Evolutionary conservation across 2,329 filamentous ascomycete species (phyloP).

Genomic region (Pyrenochaeta sp.): DNA sequence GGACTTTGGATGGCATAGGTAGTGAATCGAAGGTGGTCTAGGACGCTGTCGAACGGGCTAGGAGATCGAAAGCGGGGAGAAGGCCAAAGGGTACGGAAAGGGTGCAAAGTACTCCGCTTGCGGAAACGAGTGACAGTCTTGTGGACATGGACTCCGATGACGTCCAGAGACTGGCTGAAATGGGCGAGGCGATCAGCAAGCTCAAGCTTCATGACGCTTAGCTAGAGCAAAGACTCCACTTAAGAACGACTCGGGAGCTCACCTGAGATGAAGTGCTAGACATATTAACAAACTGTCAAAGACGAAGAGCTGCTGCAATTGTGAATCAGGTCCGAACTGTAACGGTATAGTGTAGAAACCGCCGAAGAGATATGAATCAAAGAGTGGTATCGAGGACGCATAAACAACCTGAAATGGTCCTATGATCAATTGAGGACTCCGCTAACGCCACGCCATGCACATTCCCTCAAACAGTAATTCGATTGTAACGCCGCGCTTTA

Average conservation of each 20-base stretch:
- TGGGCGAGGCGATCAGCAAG: not conserved
- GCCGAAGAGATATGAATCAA: not conserved
- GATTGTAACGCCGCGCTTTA: not conserved
- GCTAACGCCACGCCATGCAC: conserved; percentile 4
- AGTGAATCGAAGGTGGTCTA: conserved; percentile 26
- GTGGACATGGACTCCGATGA: not conserved
- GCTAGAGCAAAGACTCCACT: not conserved
- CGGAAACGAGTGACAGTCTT: conserved; percentile 13
- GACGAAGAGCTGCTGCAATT: not conserved
- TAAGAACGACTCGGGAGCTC: not conserved
- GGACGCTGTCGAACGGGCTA: conserved; percentile 3
- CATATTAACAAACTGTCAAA: not conserved
- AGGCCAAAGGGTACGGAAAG: not conserved
- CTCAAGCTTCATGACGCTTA: not conserved
- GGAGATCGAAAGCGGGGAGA: not conserved
- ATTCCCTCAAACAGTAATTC: not conserved
- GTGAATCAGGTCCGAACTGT: no score
- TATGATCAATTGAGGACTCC: not conserved
- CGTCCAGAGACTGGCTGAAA: not conserved
- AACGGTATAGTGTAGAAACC: no score
- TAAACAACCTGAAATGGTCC: not conserved
- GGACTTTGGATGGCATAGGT: conserved; percentile 25
- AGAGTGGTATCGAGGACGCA: not conserved
- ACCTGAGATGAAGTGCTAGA: not conserved
- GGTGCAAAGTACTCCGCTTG: conserved; percentile 1